phyloP scores from a whole-genome alignment of 2,329 filamentous ascomycete species.

The Blumeria graminis region DNA sequence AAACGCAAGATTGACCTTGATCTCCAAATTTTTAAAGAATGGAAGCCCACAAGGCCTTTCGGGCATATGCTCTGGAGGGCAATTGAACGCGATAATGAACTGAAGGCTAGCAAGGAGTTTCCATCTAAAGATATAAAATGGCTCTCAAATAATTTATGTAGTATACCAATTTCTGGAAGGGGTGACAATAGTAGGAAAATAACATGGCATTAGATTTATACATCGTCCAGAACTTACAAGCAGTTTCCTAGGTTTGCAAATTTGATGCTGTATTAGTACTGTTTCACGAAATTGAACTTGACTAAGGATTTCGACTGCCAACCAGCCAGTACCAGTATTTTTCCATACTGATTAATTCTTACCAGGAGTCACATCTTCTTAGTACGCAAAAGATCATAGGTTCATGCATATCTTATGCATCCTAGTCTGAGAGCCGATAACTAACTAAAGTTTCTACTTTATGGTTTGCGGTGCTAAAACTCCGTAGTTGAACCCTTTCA shows the following conservation, averaged over 20 bases:
- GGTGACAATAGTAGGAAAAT: background rate
- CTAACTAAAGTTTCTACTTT: constrained; percentile 87
- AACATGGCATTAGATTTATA: background rate
- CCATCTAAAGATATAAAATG: background rate
- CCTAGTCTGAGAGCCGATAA: constrained; percentile 41
- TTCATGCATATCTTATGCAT: background rate
- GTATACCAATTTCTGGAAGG: background rate
- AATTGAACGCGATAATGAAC: constrained; percentile 4
- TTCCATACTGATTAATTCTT: no score
- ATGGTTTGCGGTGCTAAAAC: constrained; percentile 89
- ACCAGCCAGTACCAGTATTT: no score
- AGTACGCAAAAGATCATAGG: background rate
- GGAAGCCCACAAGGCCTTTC: constrained; percentile 2
- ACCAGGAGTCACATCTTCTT: no score
- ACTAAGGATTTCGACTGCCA: no score
- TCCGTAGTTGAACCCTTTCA: constrained; percentile 83
- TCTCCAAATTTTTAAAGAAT: constrained; percentile 2
- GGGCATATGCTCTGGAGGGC: constrained; percentile 2
- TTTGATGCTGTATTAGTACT: no score
- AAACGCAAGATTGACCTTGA: background rate
- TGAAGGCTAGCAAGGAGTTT: background rate
- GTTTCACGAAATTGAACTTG: no score
- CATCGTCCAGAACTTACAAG: no score
- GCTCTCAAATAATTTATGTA: background rate
- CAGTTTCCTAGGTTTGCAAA: no score